Evolutionary conservation across 805 yeast genomes (phyloP).

Genomic region (Candida tammaniensis): DNA sequence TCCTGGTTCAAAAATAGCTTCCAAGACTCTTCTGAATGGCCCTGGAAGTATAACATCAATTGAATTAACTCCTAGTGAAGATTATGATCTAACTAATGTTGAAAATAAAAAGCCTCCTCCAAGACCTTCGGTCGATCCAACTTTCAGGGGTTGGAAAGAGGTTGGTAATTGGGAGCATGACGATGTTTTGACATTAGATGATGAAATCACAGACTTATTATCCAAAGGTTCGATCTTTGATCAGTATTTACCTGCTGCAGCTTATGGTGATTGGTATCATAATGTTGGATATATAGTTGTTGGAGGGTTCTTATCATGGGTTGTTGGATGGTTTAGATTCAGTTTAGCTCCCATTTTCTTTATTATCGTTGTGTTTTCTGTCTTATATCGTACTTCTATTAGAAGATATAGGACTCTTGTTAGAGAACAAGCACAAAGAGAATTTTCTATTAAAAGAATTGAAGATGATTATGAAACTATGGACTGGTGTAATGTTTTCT

Average conservation of each 20-base stretch:
- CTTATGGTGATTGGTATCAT: slow-evolving; percentile 97
- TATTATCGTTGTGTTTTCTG: slow-evolving; percentile 56
- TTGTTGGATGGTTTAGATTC: slow-evolving; percentile 73
- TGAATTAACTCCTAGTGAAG: slow-evolving; percentile 32
- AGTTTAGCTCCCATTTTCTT: slow-evolving; percentile 80
- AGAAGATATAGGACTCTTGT: slow-evolving; percentile 72
- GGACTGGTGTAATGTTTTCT: slow-evolving; percentile 91
- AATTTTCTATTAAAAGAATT: slow-evolving; percentile 72
- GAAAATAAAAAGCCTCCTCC: slow-evolving; percentile 35
- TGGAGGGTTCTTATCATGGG: slow-evolving; percentile 73
- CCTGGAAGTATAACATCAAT: slow-evolving; percentile 6
- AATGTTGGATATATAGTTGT: slow-evolving; percentile 67
- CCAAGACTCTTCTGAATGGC: slow-evolving; percentile 3
- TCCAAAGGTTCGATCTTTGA: slow-evolving; percentile 74
- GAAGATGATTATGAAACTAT: slow-evolving; percentile 89
- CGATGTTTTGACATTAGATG: slow-evolving; percentile 63
- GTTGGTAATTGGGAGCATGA: slow-evolving; percentile 81
- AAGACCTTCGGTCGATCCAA: slow-evolving; percentile 58
- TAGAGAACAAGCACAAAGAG: slow-evolving; percentile 82
- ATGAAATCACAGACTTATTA: slow-evolving; percentile 68
- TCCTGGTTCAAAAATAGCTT: slow-evolving; percentile 7
- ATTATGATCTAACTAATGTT: slow-evolving; percentile 31
- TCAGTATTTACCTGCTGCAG: slow-evolving; percentile 65
- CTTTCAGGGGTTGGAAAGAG: slow-evolving; percentile 92
- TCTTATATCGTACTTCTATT: slow-evolving; percentile 80